These are phyloP conservation scores for Phytophthora pini DNA, from an alignment of 352 stramenopile species.

Conservation along the genomic window DNA sequence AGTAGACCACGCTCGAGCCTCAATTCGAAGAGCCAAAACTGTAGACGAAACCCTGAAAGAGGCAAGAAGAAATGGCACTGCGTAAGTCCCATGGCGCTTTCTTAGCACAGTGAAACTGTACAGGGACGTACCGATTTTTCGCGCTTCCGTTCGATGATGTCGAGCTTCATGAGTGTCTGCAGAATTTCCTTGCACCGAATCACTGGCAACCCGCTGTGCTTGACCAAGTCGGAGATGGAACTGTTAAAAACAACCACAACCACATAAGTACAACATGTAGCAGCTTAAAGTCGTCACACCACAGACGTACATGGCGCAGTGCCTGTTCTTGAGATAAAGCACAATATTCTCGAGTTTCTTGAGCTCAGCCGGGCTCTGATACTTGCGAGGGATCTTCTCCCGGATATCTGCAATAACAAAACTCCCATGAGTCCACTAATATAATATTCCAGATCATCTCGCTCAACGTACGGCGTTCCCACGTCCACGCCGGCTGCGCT, in stretches of 20 bases:
- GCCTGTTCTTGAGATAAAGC: constrained; percentile 85
- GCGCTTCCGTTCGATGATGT: constrained; percentile 76
- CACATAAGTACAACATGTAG: constrained; percentile 6
- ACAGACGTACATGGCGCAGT: constrained; percentile 74
- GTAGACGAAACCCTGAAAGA: constrained; percentile 73
- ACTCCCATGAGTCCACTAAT: neutral
- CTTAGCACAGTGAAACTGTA: neutral
- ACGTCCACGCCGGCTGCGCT: constrained; percentile 67
- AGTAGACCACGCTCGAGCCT: neutral
- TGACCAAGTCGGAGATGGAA: constrained; percentile 85
- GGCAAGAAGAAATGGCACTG: constrained; percentile 3
- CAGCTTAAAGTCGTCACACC: neutral
- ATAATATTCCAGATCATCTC: too few species aligned
- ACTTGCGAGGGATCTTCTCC: constrained; percentile 86
- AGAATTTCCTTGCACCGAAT: constrained; percentile 91
- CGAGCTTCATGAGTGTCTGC: constrained; percentile 88
- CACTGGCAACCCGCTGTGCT: constrained; percentile 76
- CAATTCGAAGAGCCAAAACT: constrained; percentile 50
- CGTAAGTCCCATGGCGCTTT: constrained; percentile 5
- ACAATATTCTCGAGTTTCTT: constrained; percentile 89
- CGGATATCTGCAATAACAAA: constrained; percentile 54
- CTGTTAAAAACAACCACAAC: constrained; percentile 27
- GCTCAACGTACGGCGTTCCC: constrained; percentile 71
- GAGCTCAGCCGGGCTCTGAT: constrained; percentile 78
- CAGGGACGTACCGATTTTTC: constrained; percentile 67